phyloP scores from a whole-genome alignment of 257 asterid species.

The Coffea eugenioides region DNA sequence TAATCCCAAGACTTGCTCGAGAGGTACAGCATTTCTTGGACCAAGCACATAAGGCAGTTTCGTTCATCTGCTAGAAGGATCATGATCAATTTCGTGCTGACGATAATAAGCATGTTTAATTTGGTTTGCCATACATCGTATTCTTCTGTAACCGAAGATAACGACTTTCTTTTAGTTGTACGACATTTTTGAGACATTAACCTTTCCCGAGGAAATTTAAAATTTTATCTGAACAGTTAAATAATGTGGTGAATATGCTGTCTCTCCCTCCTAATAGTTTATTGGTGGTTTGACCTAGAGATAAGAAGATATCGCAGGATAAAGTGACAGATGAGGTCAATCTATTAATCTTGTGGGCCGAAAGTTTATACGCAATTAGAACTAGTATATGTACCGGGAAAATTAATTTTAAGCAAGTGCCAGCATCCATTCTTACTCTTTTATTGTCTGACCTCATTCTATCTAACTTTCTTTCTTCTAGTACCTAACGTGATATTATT shows the following conservation, averaged over 20 bases:
- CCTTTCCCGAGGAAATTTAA: neutral
- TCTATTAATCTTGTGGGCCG: constrained; percentile 7
- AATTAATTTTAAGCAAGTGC: too few relatives aligned
- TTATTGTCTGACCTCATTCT: too few relatives aligned
- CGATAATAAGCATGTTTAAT: neutral
- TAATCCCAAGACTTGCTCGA: neutral
- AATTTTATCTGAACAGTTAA: neutral
- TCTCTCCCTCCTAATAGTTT: neutral
- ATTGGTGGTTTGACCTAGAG: constrained; percentile 3
- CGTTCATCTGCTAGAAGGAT: too few relatives aligned
- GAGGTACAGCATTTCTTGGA: neutral
- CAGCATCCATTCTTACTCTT: too few relatives aligned
- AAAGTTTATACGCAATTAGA: constrained; percentile 9
- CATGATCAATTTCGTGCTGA: neutral
- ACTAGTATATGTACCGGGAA: too few relatives aligned
- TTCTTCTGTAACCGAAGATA: constrained; percentile 6
- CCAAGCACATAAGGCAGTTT: neutral
- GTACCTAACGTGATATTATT: too few relatives aligned
- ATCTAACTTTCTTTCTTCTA: too few relatives aligned
- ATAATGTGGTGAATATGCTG: constrained; percentile 17
- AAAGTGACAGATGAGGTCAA: constrained; percentile 1
- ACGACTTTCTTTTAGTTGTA: neutral
- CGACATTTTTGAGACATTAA: constrained; percentile 10
- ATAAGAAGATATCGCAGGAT: constrained; percentile 8
- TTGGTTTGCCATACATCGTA: neutral